Evolutionary conservation across 1,284 basidiomycete genomes (phyloP), one percentile per base, ranked within the genome.

Genomic region (Malassezia sp.): DNA sequence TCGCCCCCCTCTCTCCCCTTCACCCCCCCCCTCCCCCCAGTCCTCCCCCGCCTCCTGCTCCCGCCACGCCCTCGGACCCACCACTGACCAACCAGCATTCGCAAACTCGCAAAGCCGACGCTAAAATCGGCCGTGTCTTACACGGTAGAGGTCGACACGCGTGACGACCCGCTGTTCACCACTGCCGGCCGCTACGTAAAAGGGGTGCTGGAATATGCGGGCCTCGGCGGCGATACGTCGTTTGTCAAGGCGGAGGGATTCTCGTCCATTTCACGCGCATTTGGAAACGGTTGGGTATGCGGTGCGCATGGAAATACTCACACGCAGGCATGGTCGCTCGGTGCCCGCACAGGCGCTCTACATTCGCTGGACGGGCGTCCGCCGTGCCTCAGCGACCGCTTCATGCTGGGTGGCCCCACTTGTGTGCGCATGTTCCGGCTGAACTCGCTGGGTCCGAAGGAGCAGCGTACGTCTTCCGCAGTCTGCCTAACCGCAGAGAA

Each of bases 371-470:
- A 56, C 34, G 30, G 45, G 2, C 74, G 36, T 27, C 42, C 55
- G 7, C 61, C 78, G 21, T 76, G 77, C 39, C 83, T 85, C 65
- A 79, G 77, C 27, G 93, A 99, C 71, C 79, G 87, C 4, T 91
- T 90, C 69, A 89, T 91, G 59, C 77, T 96, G 0, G 93, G 91
- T 22, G 93, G 91, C 0, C 89, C 93, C 0, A 80, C 83, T n/a
- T 85, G 80, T 38, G 76, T 97, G 2, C 76, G 93, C 21, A 82
- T 83, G 52, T 96, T 95, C 75, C 80, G 79, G 48, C 76, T 80
- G 22, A 90, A 88, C 61, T 78, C 82, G 1, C 75, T 97, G 70
- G 93, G 93, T 0, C 81, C 85, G 2, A 77, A 79, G 24, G 86
- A 91, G 61, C 79, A 80, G 21, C 64, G 85, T 86, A 63, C 26